Percentiles rank a stretch among this genome's conserved stretches.
Evolutionary conservation across 306 rosid species (phyloP).

Genomic region (Glycyrrhiza uralensis): DNA sequence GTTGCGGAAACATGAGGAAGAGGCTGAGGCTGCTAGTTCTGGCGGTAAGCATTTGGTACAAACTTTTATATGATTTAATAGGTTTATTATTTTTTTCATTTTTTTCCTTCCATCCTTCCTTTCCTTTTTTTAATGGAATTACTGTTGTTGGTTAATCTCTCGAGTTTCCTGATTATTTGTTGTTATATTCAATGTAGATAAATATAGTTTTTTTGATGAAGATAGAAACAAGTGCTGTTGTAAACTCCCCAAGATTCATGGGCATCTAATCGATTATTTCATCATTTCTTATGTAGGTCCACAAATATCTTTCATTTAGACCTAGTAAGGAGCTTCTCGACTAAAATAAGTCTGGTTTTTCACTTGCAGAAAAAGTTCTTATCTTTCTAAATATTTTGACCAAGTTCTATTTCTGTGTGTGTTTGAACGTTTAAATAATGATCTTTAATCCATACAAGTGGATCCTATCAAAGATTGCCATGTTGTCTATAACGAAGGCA

Average conservation of each 20-base stretch:
- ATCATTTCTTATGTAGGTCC: neutral
- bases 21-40: slow-evolving; percentile 28
- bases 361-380: no score
- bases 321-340: no score
- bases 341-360: no score
- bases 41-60: slow-evolving; percentile 31
- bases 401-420: no score
- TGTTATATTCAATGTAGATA: slow-evolving; percentile 40
- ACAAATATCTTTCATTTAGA: neutral
- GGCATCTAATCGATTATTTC: slow-evolving; percentile 4
- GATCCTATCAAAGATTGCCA: neutral
- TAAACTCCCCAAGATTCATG: slow-evolving; percentile 23
- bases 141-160: slow-evolving; percentile 8
- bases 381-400: no score
- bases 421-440: neutral
- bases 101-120: neutral
- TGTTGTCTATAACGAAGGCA: neutral
- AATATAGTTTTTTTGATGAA: slow-evolving; percentile 24
- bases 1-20: slow-evolving; percentile 31
- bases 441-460: neutral
- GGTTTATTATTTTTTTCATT: neutral
- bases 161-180: slow-evolving; percentile 11
- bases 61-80: neutral
- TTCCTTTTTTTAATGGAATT: neutral
- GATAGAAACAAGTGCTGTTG: slow-evolving; percentile 17